Percentiles rank a stretch among this genome's conserved stretches.
These are phyloP conservation scores for Aspergillus costaricaensis DNA, from an alignment of 2,329 filamentous ascomycete species.

Conservation along the genomic window DNA sequence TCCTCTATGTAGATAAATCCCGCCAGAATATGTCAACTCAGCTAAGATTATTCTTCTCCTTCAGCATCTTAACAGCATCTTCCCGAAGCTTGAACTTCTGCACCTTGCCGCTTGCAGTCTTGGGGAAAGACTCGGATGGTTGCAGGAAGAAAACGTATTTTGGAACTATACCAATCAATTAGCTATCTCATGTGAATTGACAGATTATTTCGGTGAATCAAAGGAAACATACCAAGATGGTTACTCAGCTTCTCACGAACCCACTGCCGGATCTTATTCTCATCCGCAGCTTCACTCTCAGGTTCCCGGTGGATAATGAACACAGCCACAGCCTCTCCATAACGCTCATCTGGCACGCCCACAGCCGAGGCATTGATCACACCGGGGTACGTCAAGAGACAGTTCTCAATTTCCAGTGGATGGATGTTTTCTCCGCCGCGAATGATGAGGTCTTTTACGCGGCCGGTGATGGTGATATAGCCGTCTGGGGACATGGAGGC, in stretches of 20 bases:
- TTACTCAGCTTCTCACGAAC: slow-evolving; percentile 70
- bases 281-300: slow-evolving; percentile 46
- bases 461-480: slow-evolving; percentile 83
- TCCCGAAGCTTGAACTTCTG: slow-evolving; percentile 88
- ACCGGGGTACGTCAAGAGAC: slow-evolving; percentile 69
- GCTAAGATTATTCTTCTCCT: slow-evolving; percentile 23
- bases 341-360: slow-evolving; percentile 75
- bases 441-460: slow-evolving; percentile 96
- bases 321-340: slow-evolving; percentile 84
- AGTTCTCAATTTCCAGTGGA: slow-evolving; percentile 89
- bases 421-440: slow-evolving; percentile 95
- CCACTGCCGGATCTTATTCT: slow-evolving; percentile 68
- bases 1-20: too few species aligned
- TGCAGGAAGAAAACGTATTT: slow-evolving; percentile 83
- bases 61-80: slow-evolving; percentile 56
- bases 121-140: slow-evolving; percentile 69
- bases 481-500: slow-evolving; percentile 80
- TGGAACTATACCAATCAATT: slow-evolving; percentile 57
- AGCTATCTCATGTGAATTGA: background rate
- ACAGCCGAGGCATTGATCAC: slow-evolving; percentile 80
- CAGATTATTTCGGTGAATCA: background rate
- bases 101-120: slow-evolving; percentile 95
- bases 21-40: background rate
- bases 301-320: slow-evolving; percentile 66
- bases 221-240: slow-evolving; percentile 58